A percentile compares a stretch with the other conserved stretches of the same genome.
phyloP scores from a whole-genome alignment of 83 land plant genomes.

The Thuja plicata region DNA sequence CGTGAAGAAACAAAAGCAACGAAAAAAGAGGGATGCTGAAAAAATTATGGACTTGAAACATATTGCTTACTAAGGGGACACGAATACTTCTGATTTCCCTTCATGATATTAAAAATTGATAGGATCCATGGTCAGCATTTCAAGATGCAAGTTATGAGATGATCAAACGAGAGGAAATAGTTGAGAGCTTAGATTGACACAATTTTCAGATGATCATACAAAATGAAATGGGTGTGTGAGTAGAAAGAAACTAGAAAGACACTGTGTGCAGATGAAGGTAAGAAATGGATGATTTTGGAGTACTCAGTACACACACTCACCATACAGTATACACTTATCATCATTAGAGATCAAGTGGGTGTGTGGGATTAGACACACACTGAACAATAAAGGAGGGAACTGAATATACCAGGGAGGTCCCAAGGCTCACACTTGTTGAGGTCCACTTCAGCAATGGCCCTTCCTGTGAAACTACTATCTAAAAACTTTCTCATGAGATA shows the following conservation, averaged over 20 bases:
- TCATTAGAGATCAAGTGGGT: neutral
- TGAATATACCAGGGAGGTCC: constrained; percentile 30
- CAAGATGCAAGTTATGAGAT: no score
- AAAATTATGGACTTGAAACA: no score
- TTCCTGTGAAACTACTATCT: constrained; percentile 22
- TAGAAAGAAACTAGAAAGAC: neutral
- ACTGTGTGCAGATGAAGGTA: neutral
- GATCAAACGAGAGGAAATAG: neutral
- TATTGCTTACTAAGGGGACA: no score
- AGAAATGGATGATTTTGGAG: neutral
- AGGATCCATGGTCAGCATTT: no score
- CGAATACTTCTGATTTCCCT: no score
- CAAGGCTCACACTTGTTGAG: constrained; percentile 41
- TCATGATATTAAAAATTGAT: no score
- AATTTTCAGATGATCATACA: no score
- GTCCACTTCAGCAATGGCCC: constrained; percentile 31
- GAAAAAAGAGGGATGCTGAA: no score
- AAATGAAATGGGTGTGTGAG: neutral
- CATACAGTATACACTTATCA: neutral
- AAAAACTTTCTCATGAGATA: constrained; percentile 27
- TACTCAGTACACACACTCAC: neutral
- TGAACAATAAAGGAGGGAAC: neutral
- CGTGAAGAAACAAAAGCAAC: no score
- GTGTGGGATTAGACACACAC: neutral
- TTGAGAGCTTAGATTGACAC: neutral